Evolutionary conservation across 257 asterid genomes (phyloP), one percentile per base, ranked within the genome.

Genomic region (Gentiana straminea): DNA sequence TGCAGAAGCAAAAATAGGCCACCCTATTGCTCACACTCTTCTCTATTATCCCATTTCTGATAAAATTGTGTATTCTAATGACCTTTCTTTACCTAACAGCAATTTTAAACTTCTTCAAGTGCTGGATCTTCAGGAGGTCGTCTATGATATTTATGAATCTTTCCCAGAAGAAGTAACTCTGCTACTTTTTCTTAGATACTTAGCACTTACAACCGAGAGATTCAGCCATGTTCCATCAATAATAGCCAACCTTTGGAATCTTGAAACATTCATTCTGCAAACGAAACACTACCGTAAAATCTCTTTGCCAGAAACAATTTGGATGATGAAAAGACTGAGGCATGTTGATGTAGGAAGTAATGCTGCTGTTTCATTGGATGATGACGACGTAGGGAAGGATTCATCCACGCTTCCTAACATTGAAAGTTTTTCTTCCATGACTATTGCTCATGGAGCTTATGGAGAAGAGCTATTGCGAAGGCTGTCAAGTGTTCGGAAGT

Each of bases 241-340:
- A 32, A 43, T 51, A 24, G 48, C 57, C 2, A 60, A 37, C 9
- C 48, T 60, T 13, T 8, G 35, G 37, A 33, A 61, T n/a, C 37
- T 61, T 15, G 65, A 61, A 38, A 61, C 58, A 4, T 15, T 61
- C 38, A n/a, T 61, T 61, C 11, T 61, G 10, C 38, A 11, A 3
- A 11, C 11, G 34, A 1, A 3, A 5, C 2, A 24, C 1, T 4
- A 13, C 2, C 7, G 13, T 35, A 10, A 13, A 33, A 33, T 58
- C 34, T 2, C 8, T 8, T 47, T 58, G 10, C 63, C 54, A 7
- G 5, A 3, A 2, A 37, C 51, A 1, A 33, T 61, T 1, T n/a
- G 15, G 39, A 51, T 1, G 1, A 61, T 61, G 65, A 33, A 3
- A 10, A 51, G 43, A 5, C 12, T 61, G 24, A 38, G 65, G 43